Percentiles rank a stretch among this genome's conserved stretches.
These are phyloP conservation scores for Clonostachys rhizophaga DNA, from an alignment of 2,329 filamentous ascomycete genomes.

Conservation along the genomic window DNA sequence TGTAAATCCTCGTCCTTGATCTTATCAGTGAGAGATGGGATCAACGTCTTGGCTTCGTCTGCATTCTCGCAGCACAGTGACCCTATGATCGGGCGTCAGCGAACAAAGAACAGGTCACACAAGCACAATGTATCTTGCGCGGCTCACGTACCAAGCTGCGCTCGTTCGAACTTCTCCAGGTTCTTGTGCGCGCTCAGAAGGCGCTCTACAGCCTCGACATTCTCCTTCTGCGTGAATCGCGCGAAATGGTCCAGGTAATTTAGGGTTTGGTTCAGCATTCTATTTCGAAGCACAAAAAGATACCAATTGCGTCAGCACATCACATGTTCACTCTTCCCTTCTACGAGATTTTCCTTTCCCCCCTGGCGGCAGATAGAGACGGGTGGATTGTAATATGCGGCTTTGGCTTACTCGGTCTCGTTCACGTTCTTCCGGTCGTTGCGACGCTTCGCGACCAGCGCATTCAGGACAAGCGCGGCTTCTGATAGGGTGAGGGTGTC, in stretches of 20 bases:
- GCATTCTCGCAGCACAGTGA: slow-evolving; percentile 88
- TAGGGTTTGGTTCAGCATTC: slow-evolving; percentile 79
- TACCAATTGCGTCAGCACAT: not conserved
- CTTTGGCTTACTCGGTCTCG: slow-evolving; percentile 67
- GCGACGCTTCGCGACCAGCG: slow-evolving; percentile 75
- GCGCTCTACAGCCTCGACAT: slow-evolving; percentile 89
- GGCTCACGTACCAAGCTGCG: slow-evolving; percentile 70
- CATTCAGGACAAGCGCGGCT: slow-evolving; percentile 86
- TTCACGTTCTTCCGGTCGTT: slow-evolving; percentile 78
- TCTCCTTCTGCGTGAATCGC: slow-evolving; percentile 92
- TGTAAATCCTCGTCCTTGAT: slow-evolving; percentile 86
- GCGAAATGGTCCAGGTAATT: slow-evolving; percentile 94
- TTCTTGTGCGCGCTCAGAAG: slow-evolving; percentile 75
- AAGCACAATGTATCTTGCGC: slow-evolving; percentile 1
- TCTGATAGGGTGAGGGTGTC: slow-evolving; percentile 91
- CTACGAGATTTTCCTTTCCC: no score
- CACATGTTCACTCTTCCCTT: no score
- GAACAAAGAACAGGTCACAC: not conserved
- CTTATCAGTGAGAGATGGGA: slow-evolving; percentile 85
- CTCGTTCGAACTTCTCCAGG: slow-evolving; percentile 88
- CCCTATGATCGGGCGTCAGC: slow-evolving; percentile 42
- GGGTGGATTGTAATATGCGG: no score
- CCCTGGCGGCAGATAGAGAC: no score
- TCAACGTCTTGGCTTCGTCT: slow-evolving; percentile 94
- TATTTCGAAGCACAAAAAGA: slow-evolving; percentile 16